Base-by-base conservation (phyloP, 2,329 filamentous ascomycete species). In the Hirsutella minnesotensis region DNA sequence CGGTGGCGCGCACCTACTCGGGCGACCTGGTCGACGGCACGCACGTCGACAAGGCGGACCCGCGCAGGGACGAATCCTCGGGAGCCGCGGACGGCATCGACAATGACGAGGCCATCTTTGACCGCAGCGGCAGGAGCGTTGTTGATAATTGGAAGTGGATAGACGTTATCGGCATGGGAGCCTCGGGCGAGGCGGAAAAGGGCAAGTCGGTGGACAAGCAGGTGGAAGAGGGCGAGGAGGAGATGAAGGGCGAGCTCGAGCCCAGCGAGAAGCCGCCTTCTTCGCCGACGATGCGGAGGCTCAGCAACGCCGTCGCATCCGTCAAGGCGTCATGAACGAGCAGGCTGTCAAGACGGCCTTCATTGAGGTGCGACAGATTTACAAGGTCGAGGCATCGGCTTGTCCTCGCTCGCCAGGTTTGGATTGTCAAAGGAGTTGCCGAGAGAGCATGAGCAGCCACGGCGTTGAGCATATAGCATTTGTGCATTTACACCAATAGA, bases 111-210 rank as follows among this genome's bases (percentile, higher is more conserved):
- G 66, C 66, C 41, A 77, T 79, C 39, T 65, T 79, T 4, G 62
- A 70, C 42, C 64, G 62, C 24, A 63, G 60, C 45, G 63, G 54
- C 2, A 59, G 56, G 39, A 54, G 55, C 1, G 49, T 49, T 1
- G 64, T 77, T 8, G 63, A 66, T 3, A 59, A 63, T 42, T 79
- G 75, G 75, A 55, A 59, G 35, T 73, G 67, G 67, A 67, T 78
- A 46, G 68, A 77, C 40, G 60, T 70, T 18, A 63, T 73, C 3
- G 73, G 72, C 8, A 59, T 75, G 47, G 74, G 62, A 0, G 57
- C 59, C 2, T 46, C 51, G 3, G 53, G 47, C 7, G 56, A 59
- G 3, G 47, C 50, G 9, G 54, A 53, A 9, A 51, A 45, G 4
- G 57, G 54, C 41, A 60, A 62, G 51, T 53, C 57, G 0, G 46